These are phyloP conservation scores for Rubus idaeus DNA, from an alignment of 306 rosid genomes.

Conservation along the genomic window DNA sequence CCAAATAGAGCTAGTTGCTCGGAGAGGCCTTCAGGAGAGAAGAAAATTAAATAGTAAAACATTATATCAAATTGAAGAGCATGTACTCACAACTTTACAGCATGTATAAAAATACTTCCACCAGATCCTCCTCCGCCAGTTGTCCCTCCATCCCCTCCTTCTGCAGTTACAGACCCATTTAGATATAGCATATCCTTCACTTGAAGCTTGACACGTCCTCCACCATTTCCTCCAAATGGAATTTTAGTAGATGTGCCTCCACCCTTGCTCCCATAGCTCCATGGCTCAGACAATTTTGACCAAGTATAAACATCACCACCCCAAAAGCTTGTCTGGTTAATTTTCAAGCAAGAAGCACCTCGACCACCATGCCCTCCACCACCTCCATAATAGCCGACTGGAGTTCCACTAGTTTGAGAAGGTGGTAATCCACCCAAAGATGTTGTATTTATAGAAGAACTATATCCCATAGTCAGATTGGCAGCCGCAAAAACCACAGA, in stretches of 20 bases:
- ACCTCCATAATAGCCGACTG: conserved; percentile 79
- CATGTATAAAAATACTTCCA: conserved; percentile 78
- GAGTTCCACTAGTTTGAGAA: conserved; percentile 97
- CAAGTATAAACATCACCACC: conserved; percentile 99
- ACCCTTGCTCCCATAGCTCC: conserved; percentile 98
- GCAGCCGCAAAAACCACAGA: conserved; percentile 76
- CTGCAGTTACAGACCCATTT: conserved; percentile 79
- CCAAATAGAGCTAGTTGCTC: neutral
- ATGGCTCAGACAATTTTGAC: conserved; percentile 80
- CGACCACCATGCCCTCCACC: conserved; percentile 99
- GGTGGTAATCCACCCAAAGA: conserved; percentile 92
- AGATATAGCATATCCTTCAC: conserved; percentile 65
- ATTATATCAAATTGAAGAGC: conserved; percentile 15
- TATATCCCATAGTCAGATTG: conserved; percentile 66
- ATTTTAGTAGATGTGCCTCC: conserved; percentile 58
- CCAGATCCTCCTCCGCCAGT: conserved; percentile 97
- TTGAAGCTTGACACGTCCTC: conserved; percentile 78
- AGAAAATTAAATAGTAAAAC: conserved; percentile 9
- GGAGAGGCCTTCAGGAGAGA: neutral
- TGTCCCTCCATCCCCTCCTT: conserved; percentile 87
- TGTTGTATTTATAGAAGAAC: conserved; percentile 72
- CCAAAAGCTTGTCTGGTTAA: conserved; percentile 71
- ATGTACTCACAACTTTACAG: conserved; percentile 85
- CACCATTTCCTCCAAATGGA: conserved; percentile 86
- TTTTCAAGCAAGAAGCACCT: conserved; percentile 89